Evolutionary conservation across 441 rosid genomes (phyloP), one percentile per base, ranked within the genome.

Genomic region (Dalechampia spathulata): DNA sequence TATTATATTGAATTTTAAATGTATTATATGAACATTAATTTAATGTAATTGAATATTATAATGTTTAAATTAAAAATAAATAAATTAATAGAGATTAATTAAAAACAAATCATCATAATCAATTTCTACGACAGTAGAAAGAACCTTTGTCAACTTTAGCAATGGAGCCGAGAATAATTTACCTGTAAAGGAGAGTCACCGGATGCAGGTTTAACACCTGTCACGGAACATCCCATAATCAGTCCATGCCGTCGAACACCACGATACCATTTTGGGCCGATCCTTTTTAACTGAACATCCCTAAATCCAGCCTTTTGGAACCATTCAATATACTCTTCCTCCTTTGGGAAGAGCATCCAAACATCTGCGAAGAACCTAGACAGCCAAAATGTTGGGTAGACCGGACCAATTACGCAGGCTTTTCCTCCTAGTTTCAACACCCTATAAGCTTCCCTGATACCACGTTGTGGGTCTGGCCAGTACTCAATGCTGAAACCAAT

Each of bases 291-390:
- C 68, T 89, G 84, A 53, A 89, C 83, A 76, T 92, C 87, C 72
- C 76, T 82, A 71, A 92, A 92, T 51, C 96, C 97, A 38, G 96
- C 99, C 45, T 83, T 89, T 51, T 62, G 52, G 60, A 92, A 92
- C 99, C 99, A 92, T 49, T 92, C 96, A 22, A 89, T 85, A 75
- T 92, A 92, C 75, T 92, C 99, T 75, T 92, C 97, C 78, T 92
- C 99, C 77, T 82, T 92, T 4, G 96, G 97, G 81, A 92, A 92
- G 59, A 92, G 85, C 99, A 92, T 92, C 99, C 97, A 89, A 7
- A 73, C 92, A 73, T 92, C 97, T 1, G 99, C 84, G 74, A 92
- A 92, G 87, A 89, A 89, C 53, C 92, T 88, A 62, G 99, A 89
- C 69, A 92, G 61, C 97, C 96, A 89, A 73, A 81, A 85, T 49